Evolutionary conservation across 495 filamentous ascomycete species (phyloP).

Genomic region (Darksidea phi): DNA sequence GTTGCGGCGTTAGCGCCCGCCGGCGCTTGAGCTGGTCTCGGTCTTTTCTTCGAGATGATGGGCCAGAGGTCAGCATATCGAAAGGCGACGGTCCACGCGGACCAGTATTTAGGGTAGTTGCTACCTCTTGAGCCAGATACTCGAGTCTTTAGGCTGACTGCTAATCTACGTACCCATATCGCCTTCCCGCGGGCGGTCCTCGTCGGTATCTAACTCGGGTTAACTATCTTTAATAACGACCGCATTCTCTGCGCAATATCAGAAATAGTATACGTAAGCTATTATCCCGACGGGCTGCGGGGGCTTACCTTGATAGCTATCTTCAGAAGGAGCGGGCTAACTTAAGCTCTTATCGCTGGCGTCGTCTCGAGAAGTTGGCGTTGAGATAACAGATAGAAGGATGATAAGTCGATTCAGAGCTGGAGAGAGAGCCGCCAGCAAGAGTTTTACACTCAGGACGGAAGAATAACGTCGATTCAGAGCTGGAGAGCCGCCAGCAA

Average conservation of each 20-base stretch:
- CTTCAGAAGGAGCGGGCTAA: constrained; percentile 6
- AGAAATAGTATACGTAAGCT: constrained; percentile 6
- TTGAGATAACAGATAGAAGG: too few species aligned
- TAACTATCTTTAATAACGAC: constrained; percentile 7
- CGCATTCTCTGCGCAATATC: constrained; percentile 12
- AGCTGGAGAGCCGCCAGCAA: too few species aligned
- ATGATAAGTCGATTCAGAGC: too few species aligned
- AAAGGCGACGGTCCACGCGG: too few species aligned
- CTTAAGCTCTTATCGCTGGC: neutral
- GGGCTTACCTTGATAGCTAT: constrained; percentile 10
- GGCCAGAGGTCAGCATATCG: too few species aligned
- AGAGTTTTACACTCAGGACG: too few species aligned
- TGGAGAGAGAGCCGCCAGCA: too few species aligned
- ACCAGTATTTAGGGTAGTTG: too few species aligned
- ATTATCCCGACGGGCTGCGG: neutral
- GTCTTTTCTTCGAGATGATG: too few species aligned
- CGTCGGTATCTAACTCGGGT: constrained; percentile 1
- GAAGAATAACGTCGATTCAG: too few species aligned
- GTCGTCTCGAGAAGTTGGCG: neutral
- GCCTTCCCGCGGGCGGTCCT: neutral
- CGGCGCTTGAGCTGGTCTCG: too few species aligned
- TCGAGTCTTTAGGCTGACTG: neutral
- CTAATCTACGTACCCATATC: constrained; percentile 2
- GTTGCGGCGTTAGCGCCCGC: too few species aligned
- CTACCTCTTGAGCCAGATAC: neutral